Conservation (phyloP, 2,329 filamentous ascomycete species). For the Pseudocercospora macadamiae region DNA sequence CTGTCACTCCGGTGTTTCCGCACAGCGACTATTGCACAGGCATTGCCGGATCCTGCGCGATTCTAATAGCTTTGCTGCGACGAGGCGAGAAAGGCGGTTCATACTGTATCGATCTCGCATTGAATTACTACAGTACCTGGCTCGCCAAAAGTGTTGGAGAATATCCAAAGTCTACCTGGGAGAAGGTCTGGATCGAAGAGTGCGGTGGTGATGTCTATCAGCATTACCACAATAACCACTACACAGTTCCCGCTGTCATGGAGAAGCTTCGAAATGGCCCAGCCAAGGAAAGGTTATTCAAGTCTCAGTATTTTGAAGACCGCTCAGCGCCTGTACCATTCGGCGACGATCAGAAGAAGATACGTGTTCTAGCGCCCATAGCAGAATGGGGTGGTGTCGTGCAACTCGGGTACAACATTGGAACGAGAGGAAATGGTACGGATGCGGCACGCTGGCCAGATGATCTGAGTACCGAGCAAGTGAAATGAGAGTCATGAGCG, state of each 20-base stretch:
- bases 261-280: conserved; percentile 46
- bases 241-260: conserved; percentile 46
- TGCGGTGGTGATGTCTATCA: conserved; percentile 54
- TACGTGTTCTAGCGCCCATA: conserved; percentile 51
- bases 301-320: conserved; percentile 56
- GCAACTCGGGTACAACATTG: conserved; percentile 51
- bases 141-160: conserved; percentile 30
- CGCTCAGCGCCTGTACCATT: too few relatives aligned
- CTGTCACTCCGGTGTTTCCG: conserved; percentile 31
- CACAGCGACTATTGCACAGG: conserved; percentile 33
- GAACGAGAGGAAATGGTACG: conserved; percentile 55
- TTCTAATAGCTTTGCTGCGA: conserved; percentile 29
- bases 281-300: conserved; percentile 46
- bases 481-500: too few relatives aligned
- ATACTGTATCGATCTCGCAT: conserved; percentile 26
- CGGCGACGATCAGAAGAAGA: conserved; percentile 44
- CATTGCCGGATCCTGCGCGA: conserved; percentile 25
- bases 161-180: conserved; percentile 46
- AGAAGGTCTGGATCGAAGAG: conserved; percentile 50
- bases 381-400: conserved; percentile 46
- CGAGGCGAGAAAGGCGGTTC: conserved; percentile 32
- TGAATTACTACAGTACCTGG: conserved; percentile 36
- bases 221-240: conserved; percentile 54
- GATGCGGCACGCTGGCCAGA: conserved; percentile 54
- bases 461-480: too few relatives aligned